These are phyloP conservation scores for Komagataella ulmi DNA, from an alignment of 805 yeast species.

Conservation along the genomic window DNA sequence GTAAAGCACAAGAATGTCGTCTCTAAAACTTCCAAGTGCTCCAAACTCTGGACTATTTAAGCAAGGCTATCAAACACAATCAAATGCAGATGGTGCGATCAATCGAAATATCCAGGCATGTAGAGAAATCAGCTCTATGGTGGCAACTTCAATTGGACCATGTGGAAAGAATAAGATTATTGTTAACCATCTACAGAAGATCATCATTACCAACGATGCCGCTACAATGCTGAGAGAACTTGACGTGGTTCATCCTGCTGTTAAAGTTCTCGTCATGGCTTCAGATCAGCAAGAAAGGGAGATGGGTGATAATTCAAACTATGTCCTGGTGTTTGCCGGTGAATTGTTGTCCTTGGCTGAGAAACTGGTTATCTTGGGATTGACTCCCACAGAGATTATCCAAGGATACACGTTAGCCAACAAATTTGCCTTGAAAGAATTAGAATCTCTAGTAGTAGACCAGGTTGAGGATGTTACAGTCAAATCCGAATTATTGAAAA, in stretches of 20 bases:
- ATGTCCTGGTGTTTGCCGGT: constrained; percentile 86
- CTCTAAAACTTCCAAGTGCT: constrained; percentile 80
- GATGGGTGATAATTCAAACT: constrained; percentile 93
- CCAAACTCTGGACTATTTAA: constrained; percentile 92
- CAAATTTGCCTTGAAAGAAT: constrained; percentile 53
- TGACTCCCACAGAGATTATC: constrained; percentile 83
- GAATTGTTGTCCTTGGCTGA: constrained; percentile 82
- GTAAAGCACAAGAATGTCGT: constrained; percentile 11
- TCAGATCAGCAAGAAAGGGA: constrained; percentile 93
- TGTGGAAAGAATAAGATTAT: constrained; percentile 94
- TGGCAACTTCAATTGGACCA: constrained; percentile 92
- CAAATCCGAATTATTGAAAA: constrained; percentile 47
- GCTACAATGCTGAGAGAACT: constrained; percentile 91
- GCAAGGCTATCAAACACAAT: constrained; percentile 82
- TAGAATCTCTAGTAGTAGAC: constrained; percentile 54
- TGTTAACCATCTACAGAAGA: constrained; percentile 76
- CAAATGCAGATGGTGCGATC: constrained; percentile 90
- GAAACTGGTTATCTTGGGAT: constrained; percentile 69
- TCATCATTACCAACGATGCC: constrained; percentile 92
- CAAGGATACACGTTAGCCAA: constrained; percentile 90
- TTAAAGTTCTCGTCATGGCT: constrained; percentile 90
- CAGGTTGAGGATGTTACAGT: constrained; percentile 44
- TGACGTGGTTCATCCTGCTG: constrained; percentile 95
- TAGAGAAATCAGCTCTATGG: constrained; percentile 83
- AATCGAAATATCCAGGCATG: constrained; percentile 88